phyloP scores from a whole-genome alignment of 2,329 filamentous ascomycete genomes.

The Periconia digitata region DNA sequence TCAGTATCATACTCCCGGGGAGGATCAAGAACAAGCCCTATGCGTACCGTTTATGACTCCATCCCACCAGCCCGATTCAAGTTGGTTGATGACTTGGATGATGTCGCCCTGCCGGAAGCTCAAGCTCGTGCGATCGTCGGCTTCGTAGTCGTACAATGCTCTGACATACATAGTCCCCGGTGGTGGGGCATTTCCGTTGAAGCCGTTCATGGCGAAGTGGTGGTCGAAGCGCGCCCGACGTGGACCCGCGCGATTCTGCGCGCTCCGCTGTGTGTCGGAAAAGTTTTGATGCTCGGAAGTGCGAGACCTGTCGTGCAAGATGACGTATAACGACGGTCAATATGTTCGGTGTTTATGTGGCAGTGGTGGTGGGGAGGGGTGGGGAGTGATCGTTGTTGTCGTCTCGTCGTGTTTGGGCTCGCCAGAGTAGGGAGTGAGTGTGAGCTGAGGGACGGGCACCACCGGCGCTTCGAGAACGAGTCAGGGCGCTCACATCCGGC shows the following conservation, averaged over 20 bases:
- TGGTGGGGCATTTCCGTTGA: conserved; percentile 52
- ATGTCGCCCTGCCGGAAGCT: conserved; percentile 97
- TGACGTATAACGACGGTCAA: conserved; percentile 5
- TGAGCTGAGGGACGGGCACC: conserved; percentile 33
- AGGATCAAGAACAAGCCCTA: background rate
- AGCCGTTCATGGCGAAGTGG: conserved; percentile 50
- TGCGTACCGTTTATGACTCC: conserved; percentile 91
- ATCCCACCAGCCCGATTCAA: conserved; percentile 99
- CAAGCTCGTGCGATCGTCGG: conserved; percentile 93
- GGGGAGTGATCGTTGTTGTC: conserved; percentile 26
- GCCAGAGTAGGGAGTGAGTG: conserved; percentile 27
- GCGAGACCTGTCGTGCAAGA: conserved; percentile 9
- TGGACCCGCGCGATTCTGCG: conserved; percentile 9
- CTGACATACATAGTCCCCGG: conserved; percentile 77
- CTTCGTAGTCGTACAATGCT: conserved; percentile 86
- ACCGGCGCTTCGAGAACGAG: conserved; percentile 30
- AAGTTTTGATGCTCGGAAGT: background rate
- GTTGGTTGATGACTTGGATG: conserved; percentile 96
- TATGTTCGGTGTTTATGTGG: conserved; percentile 13
- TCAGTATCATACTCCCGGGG: background rate
- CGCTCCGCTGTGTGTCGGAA: conserved; percentile 13
- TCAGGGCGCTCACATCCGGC: conserved; percentile 36
- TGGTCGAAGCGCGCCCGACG: conserved; percentile 12
- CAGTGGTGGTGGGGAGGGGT: conserved; percentile 22
- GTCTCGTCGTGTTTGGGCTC: conserved; percentile 28